A percentile compares a stretch with the other conserved stretches of the same genome.
phyloP scores from a whole-genome alignment of 306 rosid species.

The Purshia tridentata region DNA sequence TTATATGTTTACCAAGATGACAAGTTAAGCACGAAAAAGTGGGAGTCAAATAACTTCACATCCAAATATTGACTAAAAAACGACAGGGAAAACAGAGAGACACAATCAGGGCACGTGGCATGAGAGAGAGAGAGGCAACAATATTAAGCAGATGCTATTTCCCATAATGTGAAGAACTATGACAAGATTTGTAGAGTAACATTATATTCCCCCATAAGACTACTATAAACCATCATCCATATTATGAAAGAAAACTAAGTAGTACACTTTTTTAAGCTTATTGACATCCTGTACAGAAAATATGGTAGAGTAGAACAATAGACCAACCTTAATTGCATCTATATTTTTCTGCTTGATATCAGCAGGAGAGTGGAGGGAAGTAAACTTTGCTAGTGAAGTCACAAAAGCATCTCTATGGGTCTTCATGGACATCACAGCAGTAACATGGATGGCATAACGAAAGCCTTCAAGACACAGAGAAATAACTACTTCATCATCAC shows the following conservation, averaged over 20 bases:
- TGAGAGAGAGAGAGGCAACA: neutral
- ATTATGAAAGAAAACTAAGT: neutral
- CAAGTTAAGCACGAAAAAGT: neutral
- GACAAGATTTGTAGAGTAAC: neutral
- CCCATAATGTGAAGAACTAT: neutral
- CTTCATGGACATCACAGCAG: slow-evolving; percentile 96
- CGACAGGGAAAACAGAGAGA: too few species aligned
- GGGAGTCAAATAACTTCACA: slow-evolving; percentile 4
- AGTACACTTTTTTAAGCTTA: neutral
- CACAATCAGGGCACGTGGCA: too few species aligned
- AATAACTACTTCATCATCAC: slow-evolving; percentile 87
- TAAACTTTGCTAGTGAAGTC: slow-evolving; percentile 95
- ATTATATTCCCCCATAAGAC: neutral
- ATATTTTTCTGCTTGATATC: slow-evolving; percentile 94
- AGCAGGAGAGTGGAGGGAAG: slow-evolving; percentile 94
- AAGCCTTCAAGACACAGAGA: slow-evolving; percentile 92
- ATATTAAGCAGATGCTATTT: too few species aligned
- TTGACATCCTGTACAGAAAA: slow-evolving; percentile 5
- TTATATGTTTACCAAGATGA: neutral
- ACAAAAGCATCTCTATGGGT: slow-evolving; percentile 98
- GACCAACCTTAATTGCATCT: slow-evolving; percentile 92
- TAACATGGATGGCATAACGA: slow-evolving; percentile 87
- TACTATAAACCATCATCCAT: neutral
- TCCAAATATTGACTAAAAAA: neutral
- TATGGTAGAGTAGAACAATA: slow-evolving; percentile 22